These are phyloP conservation scores for Pontederia paniculata DNA, from an alignment of 176 grass and related monocot species.

Conservation along the genomic window DNA sequence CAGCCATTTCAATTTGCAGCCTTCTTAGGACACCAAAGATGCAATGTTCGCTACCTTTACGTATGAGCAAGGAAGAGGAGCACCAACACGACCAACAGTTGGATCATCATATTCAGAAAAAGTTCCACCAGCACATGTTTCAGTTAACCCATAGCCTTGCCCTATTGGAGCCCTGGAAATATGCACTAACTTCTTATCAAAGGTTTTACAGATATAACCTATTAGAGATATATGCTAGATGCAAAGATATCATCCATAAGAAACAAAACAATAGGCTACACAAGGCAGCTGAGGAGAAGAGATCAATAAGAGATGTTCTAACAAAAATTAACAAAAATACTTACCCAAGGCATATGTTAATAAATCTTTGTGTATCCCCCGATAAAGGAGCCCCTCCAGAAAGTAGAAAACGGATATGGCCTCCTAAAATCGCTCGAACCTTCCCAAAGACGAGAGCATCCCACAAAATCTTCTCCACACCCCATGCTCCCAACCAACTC, in stretches of 20 bases:
- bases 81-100: conserved; percentile 83
- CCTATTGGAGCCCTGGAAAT: conserved; percentile 64
- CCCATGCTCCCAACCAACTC: conserved; percentile 59
- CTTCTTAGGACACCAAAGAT: not conserved
- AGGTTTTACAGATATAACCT: no score
- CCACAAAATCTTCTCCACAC: conserved; percentile 63
- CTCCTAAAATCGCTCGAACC: conserved; percentile 61
- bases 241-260: no score
- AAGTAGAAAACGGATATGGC: conserved; percentile 62
- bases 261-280: no score
- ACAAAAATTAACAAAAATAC: not conserved
- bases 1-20: not conserved
- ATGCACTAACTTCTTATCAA: not conserved
- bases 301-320: no score
- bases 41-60: conserved; percentile 45
- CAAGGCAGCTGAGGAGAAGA: no score
- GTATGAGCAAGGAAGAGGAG: conserved; percentile 74
- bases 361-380: conserved; percentile 79
- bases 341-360: conserved; percentile 32
- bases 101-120: conserved; percentile 82
- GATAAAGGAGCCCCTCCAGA: conserved; percentile 80
- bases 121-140: conserved; percentile 86
- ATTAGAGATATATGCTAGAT: no score
- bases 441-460: conserved; percentile 52
- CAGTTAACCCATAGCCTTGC: conserved; percentile 95